Percentiles rank a stretch among this genome's conserved stretches.
phyloP scores from a whole-genome alignment of 768 basidiomycete species.

The Pulveroboletus sp. region DNA sequence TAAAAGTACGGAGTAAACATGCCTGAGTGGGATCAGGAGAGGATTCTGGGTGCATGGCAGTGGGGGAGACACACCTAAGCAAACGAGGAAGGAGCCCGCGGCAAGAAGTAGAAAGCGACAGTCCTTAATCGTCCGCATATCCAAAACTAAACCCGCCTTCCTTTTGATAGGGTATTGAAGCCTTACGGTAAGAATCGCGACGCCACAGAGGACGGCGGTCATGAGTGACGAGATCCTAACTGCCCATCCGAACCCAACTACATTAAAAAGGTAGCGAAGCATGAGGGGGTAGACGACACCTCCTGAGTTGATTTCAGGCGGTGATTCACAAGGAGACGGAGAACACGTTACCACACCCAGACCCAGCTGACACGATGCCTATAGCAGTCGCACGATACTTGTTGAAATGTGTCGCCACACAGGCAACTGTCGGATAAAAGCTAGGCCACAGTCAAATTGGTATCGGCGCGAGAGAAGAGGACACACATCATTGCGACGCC shows the following conservation, averaged over 20 bases:
- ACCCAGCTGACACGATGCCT: slow-evolving; percentile 69
- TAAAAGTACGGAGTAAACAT: slow-evolving; percentile 71
- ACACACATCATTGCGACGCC: slow-evolving; percentile 62
- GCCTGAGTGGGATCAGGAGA: slow-evolving; percentile 36
- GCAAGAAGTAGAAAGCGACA: slow-evolving; percentile 48
- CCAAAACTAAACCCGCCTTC: slow-evolving; percentile 17
- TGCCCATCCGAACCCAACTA: slow-evolving; percentile 58
- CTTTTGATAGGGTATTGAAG: slow-evolving; percentile 22
- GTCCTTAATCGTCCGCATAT: slow-evolving; percentile 39
- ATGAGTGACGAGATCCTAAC: slow-evolving; percentile 54
- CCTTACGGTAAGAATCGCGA: slow-evolving; percentile 46
- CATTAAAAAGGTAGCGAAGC: slow-evolving; percentile 51
- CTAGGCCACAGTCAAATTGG: slow-evolving; percentile 31
- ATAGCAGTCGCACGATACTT: slow-evolving; percentile 66
- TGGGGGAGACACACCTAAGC: slow-evolving; percentile 45
- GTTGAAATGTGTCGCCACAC: slow-evolving; percentile 61
- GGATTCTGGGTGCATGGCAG: not conserved
- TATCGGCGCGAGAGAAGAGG: not conserved
- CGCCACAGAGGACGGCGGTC: slow-evolving; percentile 42
- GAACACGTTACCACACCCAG: slow-evolving; percentile 46
- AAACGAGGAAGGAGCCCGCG: slow-evolving; percentile 52
- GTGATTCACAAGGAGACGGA: slow-evolving; percentile 14
- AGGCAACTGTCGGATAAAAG: slow-evolving; percentile 66
- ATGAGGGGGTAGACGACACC: slow-evolving; percentile 68
- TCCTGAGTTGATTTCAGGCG: slow-evolving; percentile 36